These are phyloP conservation scores for Hemisphaericaspora xylofermentans DNA, from an alignment of 1,139 yeast species.

Conservation along the genomic window DNA sequence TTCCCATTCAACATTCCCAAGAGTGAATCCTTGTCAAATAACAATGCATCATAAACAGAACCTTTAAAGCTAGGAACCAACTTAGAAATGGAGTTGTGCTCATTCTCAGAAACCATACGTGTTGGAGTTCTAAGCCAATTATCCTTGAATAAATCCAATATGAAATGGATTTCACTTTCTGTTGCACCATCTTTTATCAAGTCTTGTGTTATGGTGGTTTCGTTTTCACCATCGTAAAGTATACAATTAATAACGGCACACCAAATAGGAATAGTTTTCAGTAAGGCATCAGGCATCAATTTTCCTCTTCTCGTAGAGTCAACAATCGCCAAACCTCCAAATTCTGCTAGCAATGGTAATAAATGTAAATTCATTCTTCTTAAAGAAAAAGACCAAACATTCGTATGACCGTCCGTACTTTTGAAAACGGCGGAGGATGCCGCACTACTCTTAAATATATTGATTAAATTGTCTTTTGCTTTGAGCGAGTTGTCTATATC, in stretches of 20 bases:
- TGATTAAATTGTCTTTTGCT: background rate
- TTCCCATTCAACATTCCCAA: constrained; percentile 17
- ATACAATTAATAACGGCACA: constrained; percentile 72
- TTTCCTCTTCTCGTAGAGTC: constrained; percentile 89
- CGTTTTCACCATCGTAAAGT: constrained; percentile 35
- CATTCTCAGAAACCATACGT: constrained; percentile 55
- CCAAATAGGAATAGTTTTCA: constrained; percentile 90
- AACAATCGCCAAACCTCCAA: constrained; percentile 58
- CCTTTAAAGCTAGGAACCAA: constrained; percentile 51
- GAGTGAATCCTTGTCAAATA: constrained; percentile 36
- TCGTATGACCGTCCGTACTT: constrained; percentile 86
- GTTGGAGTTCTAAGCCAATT: constrained; percentile 46
- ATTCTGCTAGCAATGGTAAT: constrained; percentile 41
- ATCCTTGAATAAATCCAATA: constrained; percentile 8
- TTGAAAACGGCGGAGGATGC: constrained; percentile 71
- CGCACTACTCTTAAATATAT: background rate
- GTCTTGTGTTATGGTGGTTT: constrained; percentile 7
- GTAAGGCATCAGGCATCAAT: constrained; percentile 78
- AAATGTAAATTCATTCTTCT: constrained; percentile 75
- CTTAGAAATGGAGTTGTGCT: constrained; percentile 50
- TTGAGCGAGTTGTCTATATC: too few species aligned
- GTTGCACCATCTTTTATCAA: constrained; percentile 1
- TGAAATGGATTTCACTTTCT: constrained; percentile 7
- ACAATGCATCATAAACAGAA: constrained; percentile 39
- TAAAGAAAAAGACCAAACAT: constrained; percentile 74